phyloP scores from a whole-genome alignment of 2,329 filamentous ascomycete species.

The Claviceps africana region DNA sequence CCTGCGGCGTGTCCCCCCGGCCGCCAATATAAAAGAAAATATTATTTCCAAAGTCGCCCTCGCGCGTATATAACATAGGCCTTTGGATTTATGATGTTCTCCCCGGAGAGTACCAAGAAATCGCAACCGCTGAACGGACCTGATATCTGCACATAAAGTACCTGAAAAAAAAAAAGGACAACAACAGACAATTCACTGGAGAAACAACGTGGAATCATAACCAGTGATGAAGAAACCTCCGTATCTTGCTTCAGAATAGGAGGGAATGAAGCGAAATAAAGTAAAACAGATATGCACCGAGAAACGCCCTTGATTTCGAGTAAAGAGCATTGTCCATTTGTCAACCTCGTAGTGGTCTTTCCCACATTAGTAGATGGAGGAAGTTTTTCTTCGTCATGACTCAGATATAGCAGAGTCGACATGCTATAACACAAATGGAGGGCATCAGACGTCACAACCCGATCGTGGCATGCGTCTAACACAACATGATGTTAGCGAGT shows the following conservation, averaged over 20 bases:
- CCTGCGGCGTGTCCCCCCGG: background rate
- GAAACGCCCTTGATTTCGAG: background rate
- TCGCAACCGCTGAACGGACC: slow-evolving; percentile 6
- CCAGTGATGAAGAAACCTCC: too few relatives aligned
- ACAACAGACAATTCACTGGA: background rate
- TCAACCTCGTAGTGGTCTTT: background rate
- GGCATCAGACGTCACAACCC: slow-evolving; percentile 25
- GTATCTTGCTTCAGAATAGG: background rate
- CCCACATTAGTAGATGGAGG: too few relatives aligned
- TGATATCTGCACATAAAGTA: slow-evolving; percentile 22
- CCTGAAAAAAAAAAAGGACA: slow-evolving; percentile 6
- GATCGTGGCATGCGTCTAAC: slow-evolving; percentile 30
- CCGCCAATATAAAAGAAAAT: background rate
- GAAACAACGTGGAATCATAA: background rate
- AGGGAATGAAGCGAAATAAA: background rate
- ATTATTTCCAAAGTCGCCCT: background rate
- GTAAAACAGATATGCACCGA: background rate
- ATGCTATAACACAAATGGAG: slow-evolving; percentile 3
- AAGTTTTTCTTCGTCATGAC: too few relatives aligned
- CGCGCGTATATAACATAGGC: background rate
- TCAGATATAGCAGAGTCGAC: background rate
- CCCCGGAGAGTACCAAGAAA: background rate
- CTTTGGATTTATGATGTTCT: background rate
- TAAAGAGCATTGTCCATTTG: background rate
- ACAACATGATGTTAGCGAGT: slow-evolving; percentile 1